These are phyloP conservation scores for Neodidymelliopsis sp. DNA, from an alignment of 2,329 filamentous ascomycete genomes.

Conservation along the genomic window DNA sequence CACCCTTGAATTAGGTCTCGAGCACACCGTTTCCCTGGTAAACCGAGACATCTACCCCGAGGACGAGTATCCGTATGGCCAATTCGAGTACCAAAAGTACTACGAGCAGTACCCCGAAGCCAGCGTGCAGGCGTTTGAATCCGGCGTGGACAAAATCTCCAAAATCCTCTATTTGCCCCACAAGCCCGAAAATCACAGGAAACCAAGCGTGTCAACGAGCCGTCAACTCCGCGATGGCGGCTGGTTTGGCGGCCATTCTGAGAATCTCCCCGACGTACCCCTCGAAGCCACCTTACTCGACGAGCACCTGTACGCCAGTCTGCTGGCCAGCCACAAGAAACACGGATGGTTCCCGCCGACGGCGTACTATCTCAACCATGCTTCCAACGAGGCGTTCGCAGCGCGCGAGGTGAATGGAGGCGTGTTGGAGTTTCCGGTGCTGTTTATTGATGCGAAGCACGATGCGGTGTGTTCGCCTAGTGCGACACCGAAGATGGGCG, in stretches of 20 bases:
- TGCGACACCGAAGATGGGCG: constrained; percentile 42
- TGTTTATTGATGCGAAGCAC: constrained; percentile 52
- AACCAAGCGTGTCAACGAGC: constrained; percentile 30
- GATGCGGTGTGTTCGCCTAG: constrained; percentile 47
- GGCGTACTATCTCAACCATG: constrained; percentile 56
- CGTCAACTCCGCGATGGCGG: constrained; percentile 34
- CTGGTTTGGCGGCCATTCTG: constrained; percentile 41
- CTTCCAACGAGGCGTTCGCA: constrained; percentile 52
- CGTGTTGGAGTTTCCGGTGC: constrained; percentile 43
- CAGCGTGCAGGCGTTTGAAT: constrained; percentile 30
- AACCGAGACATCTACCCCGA: constrained; percentile 57
- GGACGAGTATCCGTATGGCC: constrained; percentile 51
- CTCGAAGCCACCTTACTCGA: constrained; percentile 38
- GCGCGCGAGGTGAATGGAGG: constrained; percentile 48
- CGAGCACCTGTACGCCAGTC: constrained; percentile 34
- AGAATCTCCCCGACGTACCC: constrained; percentile 41
- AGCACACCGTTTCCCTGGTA: constrained; percentile 44
- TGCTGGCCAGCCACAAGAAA: constrained; percentile 48
- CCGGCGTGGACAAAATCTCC: constrained; percentile 30
- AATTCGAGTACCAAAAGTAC: constrained; percentile 47
- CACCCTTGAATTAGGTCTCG: constrained; percentile 52
- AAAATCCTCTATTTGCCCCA: constrained; percentile 35
- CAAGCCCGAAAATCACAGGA: constrained; percentile 31
- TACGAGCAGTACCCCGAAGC: constrained; percentile 36
- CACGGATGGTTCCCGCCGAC: constrained; percentile 52